Evolutionary conservation across 2,329 filamentous ascomycete genomes (phyloP).

Genomic region (Xylaria sp.): DNA sequence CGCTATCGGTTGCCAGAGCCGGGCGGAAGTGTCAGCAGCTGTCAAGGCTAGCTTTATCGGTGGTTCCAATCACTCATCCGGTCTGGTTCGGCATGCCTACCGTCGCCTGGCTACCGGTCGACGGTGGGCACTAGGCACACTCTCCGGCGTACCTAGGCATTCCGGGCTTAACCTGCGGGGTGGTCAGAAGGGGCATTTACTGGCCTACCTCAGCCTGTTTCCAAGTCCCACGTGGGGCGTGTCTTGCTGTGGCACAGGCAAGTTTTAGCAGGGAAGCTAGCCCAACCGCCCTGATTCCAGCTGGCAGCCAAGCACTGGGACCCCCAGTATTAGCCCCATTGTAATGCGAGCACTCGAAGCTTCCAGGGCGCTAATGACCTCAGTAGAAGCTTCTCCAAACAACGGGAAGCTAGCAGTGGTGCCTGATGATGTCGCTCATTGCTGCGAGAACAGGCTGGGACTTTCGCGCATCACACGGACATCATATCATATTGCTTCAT

Average conservation of each 20-base stretch:
- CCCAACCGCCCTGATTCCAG: slow-evolving; percentile 5
- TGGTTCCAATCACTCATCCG: not conserved
- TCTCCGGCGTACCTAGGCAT: not conserved
- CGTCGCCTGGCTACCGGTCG: no score
- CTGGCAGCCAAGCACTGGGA: slow-evolving; percentile 13
- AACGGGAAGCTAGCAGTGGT: slow-evolving; percentile 31
- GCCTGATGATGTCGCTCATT: slow-evolving; percentile 43
- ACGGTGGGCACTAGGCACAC: no score
- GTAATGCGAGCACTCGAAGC: slow-evolving; percentile 28
- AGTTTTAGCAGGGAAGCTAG: not conserved
- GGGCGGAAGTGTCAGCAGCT: slow-evolving; percentile 12
- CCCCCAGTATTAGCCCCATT: slow-evolving; percentile 12
- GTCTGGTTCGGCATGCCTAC: no score
- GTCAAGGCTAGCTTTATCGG: not conserved
- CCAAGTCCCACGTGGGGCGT: slow-evolving; percentile 1
- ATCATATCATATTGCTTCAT: slow-evolving; percentile 32
- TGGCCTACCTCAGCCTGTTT: slow-evolving; percentile 2
- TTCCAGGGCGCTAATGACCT: slow-evolving; percentile 26
- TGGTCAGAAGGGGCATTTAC: not conserved
- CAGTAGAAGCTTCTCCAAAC: slow-evolving; percentile 41
- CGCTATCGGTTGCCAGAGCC: not conserved
- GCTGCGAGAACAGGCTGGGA: slow-evolving; percentile 29
- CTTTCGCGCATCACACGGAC: slow-evolving; percentile 31
- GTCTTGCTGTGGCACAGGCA: not conserved
- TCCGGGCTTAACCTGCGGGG: not conserved